These are phyloP conservation scores for Kregervanrija fluxuum DNA, from an alignment of 805 yeast species.

Conservation along the genomic window DNA sequence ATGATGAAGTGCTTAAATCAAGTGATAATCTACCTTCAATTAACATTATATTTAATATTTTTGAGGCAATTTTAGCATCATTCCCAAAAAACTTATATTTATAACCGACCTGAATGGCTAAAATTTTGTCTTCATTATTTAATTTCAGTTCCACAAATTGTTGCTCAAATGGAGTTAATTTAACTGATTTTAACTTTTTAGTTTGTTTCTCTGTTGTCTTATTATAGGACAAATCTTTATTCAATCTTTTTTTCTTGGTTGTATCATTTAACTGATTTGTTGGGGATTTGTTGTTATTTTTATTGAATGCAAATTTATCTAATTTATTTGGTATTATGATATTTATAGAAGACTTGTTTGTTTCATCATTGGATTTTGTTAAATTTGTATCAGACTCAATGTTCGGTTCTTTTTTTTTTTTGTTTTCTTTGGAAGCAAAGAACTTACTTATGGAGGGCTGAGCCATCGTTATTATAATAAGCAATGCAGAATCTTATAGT, in stretches of 20 bases:
- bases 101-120: conserved; percentile 87
- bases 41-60: conserved; percentile 60
- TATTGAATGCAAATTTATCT: not conserved
- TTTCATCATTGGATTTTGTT: no score
- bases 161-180: conserved; percentile 71
- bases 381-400: not conserved
- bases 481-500: no score
- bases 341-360: no score
- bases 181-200: conserved; percentile 11
- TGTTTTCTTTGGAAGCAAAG: conserved; percentile 8
- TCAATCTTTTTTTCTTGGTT: no score
- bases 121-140: conserved; percentile 54
- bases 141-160: conserved; percentile 66
- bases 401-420: not conserved
- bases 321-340: no score
- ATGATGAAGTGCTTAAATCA: conserved; percentile 34
- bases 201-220: not conserved
- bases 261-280: no score
- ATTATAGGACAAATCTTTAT: not conserved
- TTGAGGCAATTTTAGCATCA: conserved; percentile 70
- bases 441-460: conserved; percentile 21
- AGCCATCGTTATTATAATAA: conserved; percentile 7
- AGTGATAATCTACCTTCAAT: conserved; percentile 60
- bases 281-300: not conserved
- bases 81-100: conserved; percentile 81